A percentile compares a stretch with the other conserved stretches of the same genome.
These are phyloP conservation scores for Scheffersomyces illinoinensis DNA, from an alignment of 1,139 yeast genomes.

Conservation along the genomic window DNA sequence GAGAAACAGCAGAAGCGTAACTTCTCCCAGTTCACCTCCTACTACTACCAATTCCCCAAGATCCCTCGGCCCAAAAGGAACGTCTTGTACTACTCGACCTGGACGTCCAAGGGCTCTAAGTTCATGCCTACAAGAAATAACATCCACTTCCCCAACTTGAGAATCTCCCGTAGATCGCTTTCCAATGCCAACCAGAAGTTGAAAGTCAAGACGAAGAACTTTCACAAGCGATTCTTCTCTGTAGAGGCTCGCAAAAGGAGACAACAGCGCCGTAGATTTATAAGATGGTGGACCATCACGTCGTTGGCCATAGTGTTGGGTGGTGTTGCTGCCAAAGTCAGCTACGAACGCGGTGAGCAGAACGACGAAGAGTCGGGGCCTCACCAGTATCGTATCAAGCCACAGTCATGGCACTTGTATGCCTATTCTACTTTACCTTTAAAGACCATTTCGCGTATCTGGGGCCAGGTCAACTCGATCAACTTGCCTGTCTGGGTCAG, in stretches of 20 bases:
- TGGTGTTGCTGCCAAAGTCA: slow-evolving; percentile 60
- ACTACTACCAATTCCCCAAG: slow-evolving; percentile 53
- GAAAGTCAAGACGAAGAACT: slow-evolving; percentile 35
- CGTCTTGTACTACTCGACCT: slow-evolving; percentile 53
- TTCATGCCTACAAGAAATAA: slow-evolving; percentile 17
- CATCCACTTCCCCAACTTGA: slow-evolving; percentile 25
- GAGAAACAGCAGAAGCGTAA: slow-evolving; percentile 21
- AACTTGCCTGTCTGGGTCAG: slow-evolving; percentile 88
- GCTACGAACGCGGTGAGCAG: slow-evolving; percentile 34
- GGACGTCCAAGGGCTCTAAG: slow-evolving; percentile 28
- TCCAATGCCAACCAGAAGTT: slow-evolving; percentile 42
- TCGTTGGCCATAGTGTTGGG: slow-evolving; percentile 64
- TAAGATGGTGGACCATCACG: slow-evolving; percentile 71
- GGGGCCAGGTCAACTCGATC: slow-evolving; percentile 90
- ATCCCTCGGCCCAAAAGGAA: slow-evolving; percentile 68
- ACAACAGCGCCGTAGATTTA: slow-evolving; percentile 50
- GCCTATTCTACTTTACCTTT: slow-evolving; percentile 90
- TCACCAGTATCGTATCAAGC: slow-evolving; percentile 53
- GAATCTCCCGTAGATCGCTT: slow-evolving; percentile 33
- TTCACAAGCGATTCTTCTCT: slow-evolving; percentile 45
- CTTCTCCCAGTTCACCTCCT: slow-evolving; percentile 15
- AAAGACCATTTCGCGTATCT: slow-evolving; percentile 84
- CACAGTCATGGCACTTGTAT: slow-evolving; percentile 82
- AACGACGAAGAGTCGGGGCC: slow-evolving; percentile 33
- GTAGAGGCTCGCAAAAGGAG: slow-evolving; percentile 44